A percentile compares a stretch with the other conserved stretches of the same genome.
Conservation (phyloP, 306 rosid genomes). For the Inga leiocalycina region DNA sequence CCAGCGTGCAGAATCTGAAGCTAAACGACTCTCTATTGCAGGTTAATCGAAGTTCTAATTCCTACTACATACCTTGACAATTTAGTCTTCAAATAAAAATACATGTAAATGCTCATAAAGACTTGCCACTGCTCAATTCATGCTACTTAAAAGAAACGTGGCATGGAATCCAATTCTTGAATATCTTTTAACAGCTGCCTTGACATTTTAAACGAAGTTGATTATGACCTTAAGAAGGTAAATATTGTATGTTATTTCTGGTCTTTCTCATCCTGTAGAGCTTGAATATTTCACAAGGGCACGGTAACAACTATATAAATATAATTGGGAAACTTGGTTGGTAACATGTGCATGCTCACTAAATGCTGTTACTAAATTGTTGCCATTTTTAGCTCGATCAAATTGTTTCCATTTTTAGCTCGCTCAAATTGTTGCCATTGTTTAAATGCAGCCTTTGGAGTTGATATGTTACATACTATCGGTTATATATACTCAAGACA, state of each 20-base stretch:
- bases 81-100: neutral
- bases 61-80: neutral
- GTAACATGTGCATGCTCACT: constrained; percentile 46
- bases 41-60: constrained; percentile 47
- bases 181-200: too few species aligned
- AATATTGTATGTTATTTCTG: neutral
- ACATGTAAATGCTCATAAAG: constrained; percentile 14
- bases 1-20: constrained; percentile 78
- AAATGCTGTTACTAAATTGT: constrained; percentile 38
- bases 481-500: constrained; percentile 88
- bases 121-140: neutral
- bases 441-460: constrained; percentile 70
- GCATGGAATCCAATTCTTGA: neutral
- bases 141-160: neutral
- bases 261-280: neutral
- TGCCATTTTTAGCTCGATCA: neutral
- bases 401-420: too few species aligned
- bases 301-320: constrained; percentile 28
- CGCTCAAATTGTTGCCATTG: neutral
- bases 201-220: constrained; percentile 32
- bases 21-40: constrained; percentile 76
- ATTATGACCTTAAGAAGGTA: too few species aligned
- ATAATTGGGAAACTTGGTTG: neutral
- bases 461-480: constrained; percentile 70
- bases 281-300: constrained; percentile 22